Conservation (phyloP, 2,329 filamentous ascomycete species). For the Cyphellophora attinorum region DNA sequence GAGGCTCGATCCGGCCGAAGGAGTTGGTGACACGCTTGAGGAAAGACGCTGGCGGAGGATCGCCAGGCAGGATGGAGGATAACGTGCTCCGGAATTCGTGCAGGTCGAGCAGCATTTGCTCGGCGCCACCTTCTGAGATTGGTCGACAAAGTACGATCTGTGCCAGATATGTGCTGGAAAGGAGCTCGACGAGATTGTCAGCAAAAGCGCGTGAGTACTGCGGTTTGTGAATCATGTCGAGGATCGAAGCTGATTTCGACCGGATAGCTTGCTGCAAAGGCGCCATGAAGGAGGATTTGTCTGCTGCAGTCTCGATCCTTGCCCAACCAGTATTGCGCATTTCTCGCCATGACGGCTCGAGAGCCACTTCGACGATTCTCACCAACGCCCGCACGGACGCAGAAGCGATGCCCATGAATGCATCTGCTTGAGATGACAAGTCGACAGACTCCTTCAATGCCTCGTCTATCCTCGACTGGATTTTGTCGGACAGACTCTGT, state of each 20-base stretch:
- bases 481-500: slow-evolving; percentile 86
- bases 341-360: slow-evolving; percentile 85
- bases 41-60: slow-evolving; percentile 54
- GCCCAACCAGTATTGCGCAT: slow-evolving; percentile 97
- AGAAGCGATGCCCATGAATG: slow-evolving; percentile 89
- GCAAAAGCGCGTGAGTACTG: slow-evolving; percentile 93
- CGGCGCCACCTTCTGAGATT: slow-evolving; percentile 85
- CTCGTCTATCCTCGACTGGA: slow-evolving; percentile 79
- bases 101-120: slow-evolving; percentile 96
- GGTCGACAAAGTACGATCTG: slow-evolving; percentile 85
- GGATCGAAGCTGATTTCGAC: slow-evolving; percentile 60
- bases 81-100: slow-evolving; percentile 80
- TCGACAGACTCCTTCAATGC: slow-evolving; percentile 70
- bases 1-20: slow-evolving; percentile 78
- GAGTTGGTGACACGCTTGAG: slow-evolving; percentile 75
- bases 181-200: slow-evolving; percentile 85
- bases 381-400: slow-evolving; percentile 78
- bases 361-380: slow-evolving; percentile 68
- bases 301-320: slow-evolving; percentile 83
- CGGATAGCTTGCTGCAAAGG: slow-evolving; percentile 70
- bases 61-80: slow-evolving; percentile 57
- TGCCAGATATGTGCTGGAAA: slow-evolving; percentile 68
- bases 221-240: slow-evolving; percentile 72
- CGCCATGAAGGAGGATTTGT: slow-evolving; percentile 85
- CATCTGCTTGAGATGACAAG: slow-evolving; percentile 83